Percentiles rank a stretch among this genome's conserved stretches.
These are phyloP conservation scores for Beauveria sp. DNA, from an alignment of 2,329 filamentous ascomycete species.

Conservation along the genomic window DNA sequence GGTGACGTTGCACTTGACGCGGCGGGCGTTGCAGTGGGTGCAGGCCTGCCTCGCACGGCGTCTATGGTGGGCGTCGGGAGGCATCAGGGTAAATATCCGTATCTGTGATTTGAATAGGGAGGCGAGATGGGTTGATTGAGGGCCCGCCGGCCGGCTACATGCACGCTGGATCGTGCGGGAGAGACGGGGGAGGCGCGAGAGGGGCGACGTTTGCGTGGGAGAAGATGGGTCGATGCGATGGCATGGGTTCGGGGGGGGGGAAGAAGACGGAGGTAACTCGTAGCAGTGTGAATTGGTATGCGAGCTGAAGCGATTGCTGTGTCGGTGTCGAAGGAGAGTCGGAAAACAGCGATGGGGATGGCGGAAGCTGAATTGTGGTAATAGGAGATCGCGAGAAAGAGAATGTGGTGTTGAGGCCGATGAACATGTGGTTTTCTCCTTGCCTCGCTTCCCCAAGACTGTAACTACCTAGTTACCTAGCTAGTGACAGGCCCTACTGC, in stretches of 20 bases:
- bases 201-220: background rate
- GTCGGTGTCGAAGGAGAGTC: background rate
- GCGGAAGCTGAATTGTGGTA: background rate
- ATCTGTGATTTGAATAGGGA: background rate
- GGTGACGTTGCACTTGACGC: slow-evolving; percentile 19
- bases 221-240: background rate
- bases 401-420: background rate
- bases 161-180: background rate
- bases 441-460: background rate
- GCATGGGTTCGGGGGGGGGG: background rate
- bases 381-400: background rate
- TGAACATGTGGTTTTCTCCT: background rate
- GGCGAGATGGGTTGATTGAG: background rate
- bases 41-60: slow-evolving; percentile 18
- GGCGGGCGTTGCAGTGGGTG: slow-evolving; percentile 17
- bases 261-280: background rate
- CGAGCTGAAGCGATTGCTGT: background rate
- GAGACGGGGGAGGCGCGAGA: background rate
- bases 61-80: slow-evolving; percentile 10
- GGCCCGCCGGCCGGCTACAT: background rate
- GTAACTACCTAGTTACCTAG: background rate
- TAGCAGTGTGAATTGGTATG: background rate
- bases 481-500: no score
- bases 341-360: background rate
- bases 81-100: background rate